Evolutionary conservation across 257 asterid species (phyloP).

Genomic region (Ballota nigra): DNA sequence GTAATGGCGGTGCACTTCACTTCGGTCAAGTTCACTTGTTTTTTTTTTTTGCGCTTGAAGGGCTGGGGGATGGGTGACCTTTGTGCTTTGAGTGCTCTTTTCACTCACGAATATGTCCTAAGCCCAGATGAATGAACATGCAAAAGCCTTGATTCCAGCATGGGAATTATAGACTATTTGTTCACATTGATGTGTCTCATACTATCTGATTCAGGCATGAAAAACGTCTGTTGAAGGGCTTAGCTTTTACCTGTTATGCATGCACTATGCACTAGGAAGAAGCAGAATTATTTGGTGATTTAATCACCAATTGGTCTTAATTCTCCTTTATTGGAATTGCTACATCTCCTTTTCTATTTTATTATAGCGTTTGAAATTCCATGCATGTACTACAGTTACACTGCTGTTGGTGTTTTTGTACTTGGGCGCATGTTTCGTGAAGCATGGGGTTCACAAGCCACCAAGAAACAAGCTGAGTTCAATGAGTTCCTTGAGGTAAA

Average conservation of each 20-base stretch:
- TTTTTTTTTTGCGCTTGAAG: no score
- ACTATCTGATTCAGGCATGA: conserved; percentile 4
- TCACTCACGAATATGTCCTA: background rate
- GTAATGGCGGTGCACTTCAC: no score
- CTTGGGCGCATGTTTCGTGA: conserved; percentile 87
- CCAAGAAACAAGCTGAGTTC: conserved; percentile 89
- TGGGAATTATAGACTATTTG: background rate
- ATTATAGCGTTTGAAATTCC: conserved; percentile 27
- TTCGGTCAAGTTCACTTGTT: no score
- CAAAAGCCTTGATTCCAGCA: background rate
- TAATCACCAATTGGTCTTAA: background rate
- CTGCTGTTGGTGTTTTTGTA: conserved; percentile 98
- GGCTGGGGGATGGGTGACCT: no score
- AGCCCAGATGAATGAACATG: background rate
- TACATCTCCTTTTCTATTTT: conserved; percentile 22
- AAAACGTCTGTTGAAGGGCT: conserved; percentile 17
- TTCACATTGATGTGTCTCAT: background rate
- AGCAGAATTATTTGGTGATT: background rate
- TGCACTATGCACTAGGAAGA: conserved; percentile 14
- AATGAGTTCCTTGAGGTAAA: conserved; percentile 87
- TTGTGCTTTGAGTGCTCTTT: no score
- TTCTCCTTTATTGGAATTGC: conserved; percentile 18
- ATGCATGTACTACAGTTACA: conserved; percentile 55
- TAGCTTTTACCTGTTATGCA: background rate
- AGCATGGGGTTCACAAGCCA: conserved; percentile 89